A percentile compares a stretch with the other conserved stretches of the same genome.
These are phyloP conservation scores for Boletellus deceptivus DNA, from an alignment of 1,284 basidiomycete species.

Conservation along the genomic window DNA sequence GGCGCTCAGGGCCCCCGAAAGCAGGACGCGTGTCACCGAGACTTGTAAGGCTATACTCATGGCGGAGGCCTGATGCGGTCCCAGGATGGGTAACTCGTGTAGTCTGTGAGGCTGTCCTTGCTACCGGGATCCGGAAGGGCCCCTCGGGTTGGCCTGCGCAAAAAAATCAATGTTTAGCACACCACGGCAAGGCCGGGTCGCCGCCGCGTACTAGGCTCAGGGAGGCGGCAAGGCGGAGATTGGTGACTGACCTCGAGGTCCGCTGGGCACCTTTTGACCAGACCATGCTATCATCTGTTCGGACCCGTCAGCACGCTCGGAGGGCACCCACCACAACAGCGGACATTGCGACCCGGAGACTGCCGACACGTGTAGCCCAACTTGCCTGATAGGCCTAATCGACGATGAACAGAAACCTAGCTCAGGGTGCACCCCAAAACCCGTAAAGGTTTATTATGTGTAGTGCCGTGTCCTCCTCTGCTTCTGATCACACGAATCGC, in stretches of 20 bases:
- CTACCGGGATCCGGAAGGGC: background rate
- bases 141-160: background rate
- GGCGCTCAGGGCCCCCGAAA: slow-evolving; percentile 29
- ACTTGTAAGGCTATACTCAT: slow-evolving; percentile 35
- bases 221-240: slow-evolving; percentile 30
- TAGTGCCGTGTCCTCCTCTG: slow-evolving; percentile 23
- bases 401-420: slow-evolving; percentile 3
- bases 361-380: slow-evolving; percentile 18
- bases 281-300: slow-evolving; percentile 13
- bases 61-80: slow-evolving; percentile 11
- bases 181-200: slow-evolving; percentile 7
- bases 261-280: background rate
- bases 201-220: slow-evolving; percentile 4
- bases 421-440: slow-evolving; percentile 34
- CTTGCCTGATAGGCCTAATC: background rate
- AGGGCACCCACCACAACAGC: background rate
- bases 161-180: slow-evolving; percentile 10
- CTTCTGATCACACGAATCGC: slow-evolving; percentile 29
- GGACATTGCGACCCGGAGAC: slow-evolving; percentile 20
- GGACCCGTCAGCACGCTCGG: slow-evolving; percentile 19
- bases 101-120: slow-evolving; percentile 26
- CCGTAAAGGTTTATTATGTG: slow-evolving; percentile 33
- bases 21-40: slow-evolving; percentile 28
- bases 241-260: slow-evolving; percentile 9
- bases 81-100: slow-evolving; percentile 22